A percentile compares a stretch with the other conserved stretches of the same genome.
Evolutionary conservation across 192 early-diverging fungal species (phyloP).

Genomic region (Chytriomyces sp.): DNA sequence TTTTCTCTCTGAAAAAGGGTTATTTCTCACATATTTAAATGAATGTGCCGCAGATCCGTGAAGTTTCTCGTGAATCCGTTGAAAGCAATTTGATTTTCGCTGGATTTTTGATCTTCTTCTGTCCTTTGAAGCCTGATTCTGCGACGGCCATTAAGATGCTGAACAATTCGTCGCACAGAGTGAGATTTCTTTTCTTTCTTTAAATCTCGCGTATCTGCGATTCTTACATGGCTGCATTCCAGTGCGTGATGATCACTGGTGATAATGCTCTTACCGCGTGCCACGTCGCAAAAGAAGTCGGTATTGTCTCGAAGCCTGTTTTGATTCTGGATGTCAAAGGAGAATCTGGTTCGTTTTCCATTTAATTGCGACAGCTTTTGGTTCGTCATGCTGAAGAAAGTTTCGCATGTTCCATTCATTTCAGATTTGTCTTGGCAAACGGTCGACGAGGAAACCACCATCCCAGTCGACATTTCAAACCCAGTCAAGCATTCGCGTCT

Average conservation of each 20-base stretch:
- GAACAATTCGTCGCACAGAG: conserved; percentile 93
- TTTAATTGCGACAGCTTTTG: neutral
- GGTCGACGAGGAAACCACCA: conserved; percentile 78
- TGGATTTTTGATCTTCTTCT: conserved; percentile 95
- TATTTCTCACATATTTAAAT: conserved; percentile 57
- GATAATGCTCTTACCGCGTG: conserved; percentile 98
- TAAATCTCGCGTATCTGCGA: neutral
- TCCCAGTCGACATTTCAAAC: conserved; percentile 57
- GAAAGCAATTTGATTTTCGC: conserved; percentile 87
- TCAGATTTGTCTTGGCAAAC: conserved; percentile 74
- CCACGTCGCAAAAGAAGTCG: conserved; percentile 93
- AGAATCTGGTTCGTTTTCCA: conserved; percentile 34
- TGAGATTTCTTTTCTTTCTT: conserved; percentile 40
- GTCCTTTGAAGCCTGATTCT: conserved; percentile 96
- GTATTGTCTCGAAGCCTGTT: conserved; percentile 85
- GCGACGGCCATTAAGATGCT: conserved; percentile 83
- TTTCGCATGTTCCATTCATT: no score
- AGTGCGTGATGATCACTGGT: conserved; percentile 97
- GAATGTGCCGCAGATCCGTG: no score
- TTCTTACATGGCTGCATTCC: conserved; percentile 43
- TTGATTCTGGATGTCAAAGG: conserved; percentile 85
- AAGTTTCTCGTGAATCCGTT: conserved; percentile 78
- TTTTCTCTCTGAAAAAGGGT: conserved; percentile 25
- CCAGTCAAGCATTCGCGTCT: conserved; percentile 47
- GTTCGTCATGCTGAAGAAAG: neutral